Base-by-base conservation (phyloP, 129 eudicot genomes). In the Glebionis coronaria region DNA sequence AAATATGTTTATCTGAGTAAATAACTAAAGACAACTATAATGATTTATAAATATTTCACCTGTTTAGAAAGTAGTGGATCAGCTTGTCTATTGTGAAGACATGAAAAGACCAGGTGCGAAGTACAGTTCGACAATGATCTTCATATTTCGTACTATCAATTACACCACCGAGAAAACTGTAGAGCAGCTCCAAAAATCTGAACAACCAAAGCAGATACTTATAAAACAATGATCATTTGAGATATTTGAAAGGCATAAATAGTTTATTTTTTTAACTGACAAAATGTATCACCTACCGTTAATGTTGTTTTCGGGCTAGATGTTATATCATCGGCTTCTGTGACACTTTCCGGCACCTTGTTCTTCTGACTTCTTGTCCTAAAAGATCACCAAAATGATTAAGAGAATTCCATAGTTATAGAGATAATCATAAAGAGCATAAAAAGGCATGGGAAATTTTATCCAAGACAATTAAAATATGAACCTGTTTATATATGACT, bases 11-110 rank as follows among this genome's bases (percentile, higher is more conserved):
- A 46, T 23, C 5, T 45, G 29, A 11, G 49, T 8, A 49, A 49
- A 49, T 2, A 16, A 49, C 4, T 12, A 14, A 49, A 49, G 6
- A 12, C 54, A 11, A 4, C 8, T 7, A 14, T 12, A 49, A 64
- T 64, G 55, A 44, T 49, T 44, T 62, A 51, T 52, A 66, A 46
- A 68, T 2, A 56, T 29, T 3, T 61, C 23, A 93, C 99, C 99
- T 84, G 99, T 73, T 89, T 93, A 64, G 92, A 86, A 67, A 93
- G 83, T 82, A 89, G 70, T 76, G 85, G 57, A 93, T 84, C 76
- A 93, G 85, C 80, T 93, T 93, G 85, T 89, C 99, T 60, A 93
- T 75, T 29, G 99, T 93, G 82, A 93, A 93, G 62, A 93, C 87
- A 64, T 83, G 66, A 52, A 86, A 93, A 5, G 99, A 89, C 79